Conservation (phyloP, 257 asterid species). For the Pogostemon cablin region DNA sequence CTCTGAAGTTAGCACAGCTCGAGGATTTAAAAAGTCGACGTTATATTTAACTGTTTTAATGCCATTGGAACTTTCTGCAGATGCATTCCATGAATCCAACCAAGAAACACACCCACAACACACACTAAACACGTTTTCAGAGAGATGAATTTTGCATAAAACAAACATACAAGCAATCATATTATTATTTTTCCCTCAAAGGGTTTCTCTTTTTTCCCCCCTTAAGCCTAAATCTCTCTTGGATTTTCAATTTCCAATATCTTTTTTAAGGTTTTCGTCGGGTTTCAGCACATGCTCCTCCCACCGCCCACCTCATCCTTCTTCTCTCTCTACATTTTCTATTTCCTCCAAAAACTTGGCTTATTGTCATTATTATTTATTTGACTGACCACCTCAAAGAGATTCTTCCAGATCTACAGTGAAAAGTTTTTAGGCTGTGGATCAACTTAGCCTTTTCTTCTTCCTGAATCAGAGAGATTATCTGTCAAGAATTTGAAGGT, state of each 20-base stretch:
- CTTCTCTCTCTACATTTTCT: conserved; percentile 46
- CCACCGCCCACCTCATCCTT: conserved; percentile 31
- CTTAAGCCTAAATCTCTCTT: conserved; percentile 34
- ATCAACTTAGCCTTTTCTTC: conserved; percentile 33
- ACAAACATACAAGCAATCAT: conserved; percentile 26
- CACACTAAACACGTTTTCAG: conserved; percentile 36
- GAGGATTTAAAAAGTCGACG: conserved; percentile 30
- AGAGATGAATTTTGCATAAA: conserved; percentile 15
- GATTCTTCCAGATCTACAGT: conserved; percentile 53
- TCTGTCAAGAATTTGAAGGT: conserved; percentile 35
- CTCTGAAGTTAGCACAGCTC: conserved; percentile 16
- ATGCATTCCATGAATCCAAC: conserved; percentile 38
- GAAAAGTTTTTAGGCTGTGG: conserved; percentile 34
- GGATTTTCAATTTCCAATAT: neutral
- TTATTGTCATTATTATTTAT: conserved; percentile 33
- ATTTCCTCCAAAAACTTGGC: conserved; percentile 46
- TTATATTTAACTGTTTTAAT: neutral
- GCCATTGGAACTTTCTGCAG: conserved; percentile 27
- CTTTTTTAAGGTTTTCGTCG: conserved; percentile 12
- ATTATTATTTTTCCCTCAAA: conserved; percentile 13
- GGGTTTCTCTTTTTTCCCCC: too few species aligned
- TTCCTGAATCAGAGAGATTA: conserved; percentile 18
- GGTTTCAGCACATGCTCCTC: conserved; percentile 52
- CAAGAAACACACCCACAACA: conserved; percentile 36
- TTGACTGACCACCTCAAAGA: conserved; percentile 44